Base-by-base conservation (phyloP, 2,329 filamentous ascomycete genomes). In the Lasiodiplodia sp. region DNA sequence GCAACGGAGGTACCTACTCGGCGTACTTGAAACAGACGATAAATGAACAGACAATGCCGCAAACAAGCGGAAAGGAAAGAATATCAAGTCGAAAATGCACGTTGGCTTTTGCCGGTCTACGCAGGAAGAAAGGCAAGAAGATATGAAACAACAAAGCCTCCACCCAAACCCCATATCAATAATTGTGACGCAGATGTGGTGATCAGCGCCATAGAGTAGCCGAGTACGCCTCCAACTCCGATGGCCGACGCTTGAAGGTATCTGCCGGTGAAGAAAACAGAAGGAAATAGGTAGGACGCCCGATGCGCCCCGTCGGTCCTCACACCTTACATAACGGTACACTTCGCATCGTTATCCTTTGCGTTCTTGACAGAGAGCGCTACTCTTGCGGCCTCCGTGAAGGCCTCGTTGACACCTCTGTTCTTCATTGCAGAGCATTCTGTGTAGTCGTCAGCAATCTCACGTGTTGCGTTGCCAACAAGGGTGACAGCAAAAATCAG, bases 341-440 rank as follows among this genome's bases (percentile, higher is more conserved):
- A 83, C 58, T 78, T 77, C 71, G 75, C 75, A 62, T 79, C 77
- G 73, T 83, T 82, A 74, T 85, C 83, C 73, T 83, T 85, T 71
- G 78, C 79, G 66, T 79, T 83, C 79, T 86, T 86, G 72, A 86
- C 84, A 69, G 82, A 80, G 37, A 99, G 85, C 16, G 96, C 96
- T 44, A 99, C 96, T 76, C 96, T 91, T 28, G 96, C 95, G 51
- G 96, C 96, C 84, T 99, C 96, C 51, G 96, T 98, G 77, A 99
- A 99, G 53, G 96, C 96, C 82, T 99, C 96, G 81, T 98, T 97
- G 77, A 99, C 96, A 70, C 96, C 96, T 63, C 96, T 89, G 82
- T 99, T 99, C 82, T 94, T 91, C 90, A 98, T 98, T 68, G 96
- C 96, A 47, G 96, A 98, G 85, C 96, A 99, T 86, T 99, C 96